These are phyloP conservation scores for Oryza rufipogon DNA, from an alignment of 176 grass and related monocot species.

Conservation along the genomic window DNA sequence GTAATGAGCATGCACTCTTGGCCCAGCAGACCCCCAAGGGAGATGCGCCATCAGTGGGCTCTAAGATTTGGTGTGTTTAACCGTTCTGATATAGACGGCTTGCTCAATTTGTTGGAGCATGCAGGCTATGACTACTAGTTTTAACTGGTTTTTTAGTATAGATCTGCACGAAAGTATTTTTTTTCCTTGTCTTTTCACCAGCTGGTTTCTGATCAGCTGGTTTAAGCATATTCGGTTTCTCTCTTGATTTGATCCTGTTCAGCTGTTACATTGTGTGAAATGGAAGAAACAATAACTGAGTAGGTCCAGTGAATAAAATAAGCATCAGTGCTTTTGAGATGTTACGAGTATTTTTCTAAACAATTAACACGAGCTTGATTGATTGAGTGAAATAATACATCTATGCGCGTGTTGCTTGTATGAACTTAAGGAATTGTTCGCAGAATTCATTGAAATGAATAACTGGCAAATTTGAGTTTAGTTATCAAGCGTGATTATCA, in stretches of 20 bases:
- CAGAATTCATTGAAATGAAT: background rate
- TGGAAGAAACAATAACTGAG: background rate
- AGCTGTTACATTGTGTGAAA: background rate
- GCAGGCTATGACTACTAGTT: conserved; percentile 37
- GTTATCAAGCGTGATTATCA: background rate
- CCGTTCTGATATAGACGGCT: conserved; percentile 34
- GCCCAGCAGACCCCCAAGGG: conserved; percentile 46
- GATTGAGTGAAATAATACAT: background rate
- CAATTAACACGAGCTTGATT: background rate
- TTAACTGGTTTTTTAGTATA: conserved; percentile 6
- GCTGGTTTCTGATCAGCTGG: background rate
- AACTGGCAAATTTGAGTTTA: background rate
- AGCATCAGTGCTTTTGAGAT: conserved; percentile 8
- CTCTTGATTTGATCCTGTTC: background rate
- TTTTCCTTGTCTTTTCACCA: background rate
- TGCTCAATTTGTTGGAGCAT: conserved; percentile 52
- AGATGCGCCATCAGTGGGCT: conserved; percentile 42
- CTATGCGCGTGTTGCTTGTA: background rate
- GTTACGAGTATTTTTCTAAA: background rate
- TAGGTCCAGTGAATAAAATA: background rate
- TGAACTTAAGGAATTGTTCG: background rate
- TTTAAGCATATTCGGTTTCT: background rate
- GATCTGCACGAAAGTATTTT: background rate
- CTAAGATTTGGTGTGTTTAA: conserved; percentile 54
- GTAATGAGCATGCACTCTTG: conserved; percentile 38